Evolutionary conservation across 257 asterid species (phyloP), one percentile per base, ranked within the genome.

Genomic region (Plantago elongata): DNA sequence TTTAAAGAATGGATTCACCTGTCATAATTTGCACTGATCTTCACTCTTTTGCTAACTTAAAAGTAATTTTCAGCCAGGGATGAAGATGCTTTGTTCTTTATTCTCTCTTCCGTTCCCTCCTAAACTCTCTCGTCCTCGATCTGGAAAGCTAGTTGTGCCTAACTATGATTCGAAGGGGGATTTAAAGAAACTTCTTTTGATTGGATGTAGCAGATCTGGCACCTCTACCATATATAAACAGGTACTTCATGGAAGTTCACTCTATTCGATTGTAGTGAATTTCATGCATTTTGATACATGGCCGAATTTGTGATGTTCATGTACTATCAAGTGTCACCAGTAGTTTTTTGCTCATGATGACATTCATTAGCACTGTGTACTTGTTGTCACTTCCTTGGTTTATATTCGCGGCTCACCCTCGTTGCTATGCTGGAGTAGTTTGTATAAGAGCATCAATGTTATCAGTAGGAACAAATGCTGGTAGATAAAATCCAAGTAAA

Each of bases 71-170:
- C 74, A 84, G 91, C 80, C 83, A 37, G 85, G 84, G 67, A 71
- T 76, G 59, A 84, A 84, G 78, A 81, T 84, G 42, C 68, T 84
- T 48, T 84, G 85, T 74, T 82, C 91, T 57, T 72, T 84, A 45
- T 73, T 84, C 61, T 74, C 85, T 40, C 88, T 84, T 70, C 91
- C 91, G 22, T 80, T 77, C 45, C 91, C 85, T 54, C 73, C 77
- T 17, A 84, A 77, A 59, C 72, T 77, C 56, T 69, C 84, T 59
- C 48, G 44, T 51, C 34, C 16, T 51, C 13, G 30, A 11, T 50
- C 55, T 50, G 54, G 17, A 22, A 2, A 22, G 27, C 27, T 22
- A 22, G 1, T 2, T 70, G 49, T 69, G 56, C 63, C 66, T 63
- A 82, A 63, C 51, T 22, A 64, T n/a, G 17, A 54, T 52, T 22